Conservation (phyloP, 352 stramenopile genomes). For the Peronospora tabacina region DNA sequence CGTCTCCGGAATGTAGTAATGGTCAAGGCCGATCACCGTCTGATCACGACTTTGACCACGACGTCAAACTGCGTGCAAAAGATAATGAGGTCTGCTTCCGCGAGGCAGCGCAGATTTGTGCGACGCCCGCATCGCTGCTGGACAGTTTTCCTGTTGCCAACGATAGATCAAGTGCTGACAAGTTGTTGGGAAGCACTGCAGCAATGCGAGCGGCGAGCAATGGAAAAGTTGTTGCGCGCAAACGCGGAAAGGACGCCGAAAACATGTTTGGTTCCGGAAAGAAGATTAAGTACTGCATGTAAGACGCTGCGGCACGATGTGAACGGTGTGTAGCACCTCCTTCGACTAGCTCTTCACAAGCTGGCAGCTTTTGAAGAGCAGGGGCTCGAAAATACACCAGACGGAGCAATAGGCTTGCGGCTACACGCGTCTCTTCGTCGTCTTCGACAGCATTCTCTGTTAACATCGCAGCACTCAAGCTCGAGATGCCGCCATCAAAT, state of each 20-base stretch:
- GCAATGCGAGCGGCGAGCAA: slow-evolving; percentile 20
- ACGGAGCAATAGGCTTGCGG: slow-evolving; percentile 13
- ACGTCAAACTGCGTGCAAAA: slow-evolving; percentile 46
- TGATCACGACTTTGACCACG: slow-evolving; percentile 68
- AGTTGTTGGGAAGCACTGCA: slow-evolving; percentile 45
- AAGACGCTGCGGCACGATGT: slow-evolving; percentile 26
- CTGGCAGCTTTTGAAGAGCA: slow-evolving; percentile 14
- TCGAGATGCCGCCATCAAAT: slow-evolving; percentile 26
- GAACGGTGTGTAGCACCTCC: slow-evolving; percentile 6
- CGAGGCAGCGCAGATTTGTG: slow-evolving; percentile 37
- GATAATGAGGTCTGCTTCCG: slow-evolving; percentile 44
- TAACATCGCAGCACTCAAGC: not conserved
- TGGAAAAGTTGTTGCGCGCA: slow-evolving; percentile 30
- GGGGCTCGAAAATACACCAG: slow-evolving; percentile 5
- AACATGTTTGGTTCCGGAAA: slow-evolving; percentile 50
- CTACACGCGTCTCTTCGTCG: slow-evolving; percentile 10
- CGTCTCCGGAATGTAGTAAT: slow-evolving; percentile 60
- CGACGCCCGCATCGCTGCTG: slow-evolving; percentile 31
- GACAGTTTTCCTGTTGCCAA: slow-evolving; percentile 54
- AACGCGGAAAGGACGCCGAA: slow-evolving; percentile 41
- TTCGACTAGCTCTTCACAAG: slow-evolving; percentile 9
- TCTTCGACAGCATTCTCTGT: slow-evolving; percentile 14
- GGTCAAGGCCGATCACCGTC: slow-evolving; percentile 63
- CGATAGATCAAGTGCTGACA: slow-evolving; percentile 74
- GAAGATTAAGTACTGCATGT: slow-evolving; percentile 58